Evolutionary conservation across 108 stramenopile species (phyloP).

Genomic region (Nannochloropsis gaditana): DNA sequence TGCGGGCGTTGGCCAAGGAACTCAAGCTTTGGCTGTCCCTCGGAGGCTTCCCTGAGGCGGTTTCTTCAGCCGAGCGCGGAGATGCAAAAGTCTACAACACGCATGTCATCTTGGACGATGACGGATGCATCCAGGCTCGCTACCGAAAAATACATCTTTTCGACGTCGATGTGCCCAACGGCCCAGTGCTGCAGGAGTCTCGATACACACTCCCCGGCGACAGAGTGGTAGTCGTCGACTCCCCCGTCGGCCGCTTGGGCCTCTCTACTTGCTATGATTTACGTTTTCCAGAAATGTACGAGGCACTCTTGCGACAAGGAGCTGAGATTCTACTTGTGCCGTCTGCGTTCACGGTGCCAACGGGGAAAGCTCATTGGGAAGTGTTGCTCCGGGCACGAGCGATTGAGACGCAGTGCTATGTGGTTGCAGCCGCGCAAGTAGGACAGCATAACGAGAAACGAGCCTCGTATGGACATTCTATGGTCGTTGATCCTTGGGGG

Average conservation of each 20-base stretch:
- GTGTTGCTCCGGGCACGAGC: conserved; percentile 70
- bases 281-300: conserved; percentile 85
- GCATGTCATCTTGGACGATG: conserved; percentile 75
- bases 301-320: conserved; percentile 56
- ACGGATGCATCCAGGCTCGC: conserved; percentile 54
- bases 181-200: conserved; percentile 63
- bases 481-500: conserved; percentile 40
- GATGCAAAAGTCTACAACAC: conserved; percentile 74
- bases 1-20: conserved; percentile 33
- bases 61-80: not conserved
- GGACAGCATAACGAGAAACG: conserved; percentile 55
- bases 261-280: conserved; percentile 90
- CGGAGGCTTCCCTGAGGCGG: conserved; percentile 55
- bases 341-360: conserved; percentile 87
- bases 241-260: conserved; percentile 74
- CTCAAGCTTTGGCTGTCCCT: conserved; percentile 51
- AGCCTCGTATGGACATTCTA: conserved; percentile 36
- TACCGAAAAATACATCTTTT: conserved; percentile 95
- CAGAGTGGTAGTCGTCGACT: conserved; percentile 63
- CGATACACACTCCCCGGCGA: conserved; percentile 69
- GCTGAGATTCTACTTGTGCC: conserved; percentile 79
- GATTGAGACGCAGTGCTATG: conserved; percentile 88
- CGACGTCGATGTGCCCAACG: conserved; percentile 75
- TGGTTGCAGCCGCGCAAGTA: conserved; percentile 89
- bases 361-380: conserved; percentile 96